A percentile compares a stretch with the other conserved stretches of the same genome.
Conservation (phyloP, 2,329 filamentous ascomycete species). For the Tolypocladium album region DNA sequence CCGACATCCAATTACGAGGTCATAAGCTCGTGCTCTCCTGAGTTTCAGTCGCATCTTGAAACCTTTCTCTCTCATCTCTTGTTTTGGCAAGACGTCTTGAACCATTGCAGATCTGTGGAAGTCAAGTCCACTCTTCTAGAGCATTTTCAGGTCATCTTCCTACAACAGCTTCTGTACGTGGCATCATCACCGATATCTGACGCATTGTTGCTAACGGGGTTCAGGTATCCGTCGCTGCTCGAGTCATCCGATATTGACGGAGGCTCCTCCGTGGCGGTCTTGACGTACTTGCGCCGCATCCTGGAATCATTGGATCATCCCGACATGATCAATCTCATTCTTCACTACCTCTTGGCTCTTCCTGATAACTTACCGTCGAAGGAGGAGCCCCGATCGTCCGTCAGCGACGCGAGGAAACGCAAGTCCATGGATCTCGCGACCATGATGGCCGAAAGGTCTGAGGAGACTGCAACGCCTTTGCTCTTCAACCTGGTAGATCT, state of each 20-base stretch:
- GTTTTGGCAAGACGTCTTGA: constrained; percentile 97
- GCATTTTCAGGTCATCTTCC: constrained; percentile 92
- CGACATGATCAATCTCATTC: constrained; percentile 86
- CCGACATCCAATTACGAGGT: constrained; percentile 59
- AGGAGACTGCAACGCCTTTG: constrained; percentile 65
- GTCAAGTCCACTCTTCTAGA: constrained; percentile 89
- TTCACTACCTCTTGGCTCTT: constrained; percentile 83
- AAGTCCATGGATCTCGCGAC: constrained; percentile 84
- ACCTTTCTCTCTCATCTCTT: constrained; percentile 90
- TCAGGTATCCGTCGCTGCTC: constrained; percentile 77
- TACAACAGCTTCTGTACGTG: constrained; percentile 80
- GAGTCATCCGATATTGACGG: constrained; percentile 97
- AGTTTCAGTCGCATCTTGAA: constrained; percentile 77
- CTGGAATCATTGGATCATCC: constrained; percentile 86
- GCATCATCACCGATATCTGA: too few species aligned
- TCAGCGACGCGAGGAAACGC: constrained; percentile 64
- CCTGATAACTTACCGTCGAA: constrained; percentile 41
- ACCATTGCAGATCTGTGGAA: constrained; percentile 86
- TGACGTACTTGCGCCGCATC: constrained; percentile 86
- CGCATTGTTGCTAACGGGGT: too few species aligned
- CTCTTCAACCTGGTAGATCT: constrained; percentile 92
- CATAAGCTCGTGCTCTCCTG: constrained; percentile 60
- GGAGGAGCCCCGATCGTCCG: constrained; percentile 32
- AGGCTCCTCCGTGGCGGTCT: constrained; percentile 88
- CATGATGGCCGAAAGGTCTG: constrained; percentile 64